Evolutionary conservation across 352 stramenopile genomes (phyloP).

Genomic region (Pythium sukuiense): DNA sequence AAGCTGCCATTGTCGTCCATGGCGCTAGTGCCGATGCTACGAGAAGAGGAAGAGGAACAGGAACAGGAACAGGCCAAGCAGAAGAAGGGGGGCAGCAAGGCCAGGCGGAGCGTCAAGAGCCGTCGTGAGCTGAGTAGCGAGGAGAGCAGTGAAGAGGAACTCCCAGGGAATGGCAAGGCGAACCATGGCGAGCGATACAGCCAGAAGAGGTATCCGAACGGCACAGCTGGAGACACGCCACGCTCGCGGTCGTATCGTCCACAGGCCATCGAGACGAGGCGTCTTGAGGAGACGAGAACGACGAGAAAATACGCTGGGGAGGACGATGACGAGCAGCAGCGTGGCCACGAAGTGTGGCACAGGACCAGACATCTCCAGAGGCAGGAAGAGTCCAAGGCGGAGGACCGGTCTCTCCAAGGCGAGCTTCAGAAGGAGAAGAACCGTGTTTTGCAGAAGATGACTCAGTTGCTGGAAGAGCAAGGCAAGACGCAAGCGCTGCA

Average conservation of each 20-base stretch:
- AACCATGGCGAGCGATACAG: not conserved
- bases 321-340: not conserved
- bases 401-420: not conserved
- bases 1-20: slow-evolving; percentile 32
- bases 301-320: not conserved
- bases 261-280: not conserved
- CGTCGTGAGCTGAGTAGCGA: not conserved
- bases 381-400: slow-evolving; percentile 31
- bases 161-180: too few relatives aligned
- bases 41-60: not conserved
- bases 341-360: not conserved
- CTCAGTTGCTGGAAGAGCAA: slow-evolving; percentile 64
- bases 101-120: not conserved
- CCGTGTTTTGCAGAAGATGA: slow-evolving; percentile 68
- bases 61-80: not conserved
- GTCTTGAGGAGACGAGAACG: not conserved
- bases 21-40: slow-evolving; percentile 1
- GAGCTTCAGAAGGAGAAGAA: slow-evolving; percentile 71
- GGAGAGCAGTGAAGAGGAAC: not conserved
- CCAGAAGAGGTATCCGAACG: not conserved
- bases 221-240: not conserved
- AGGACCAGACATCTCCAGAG: slow-evolving; percentile 6
- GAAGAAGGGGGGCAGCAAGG: not conserved
- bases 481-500: slow-evolving; percentile 59
- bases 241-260: not conserved